These are phyloP conservation scores for Termitomyces eurrhizus DNA, from an alignment of 768 basidiomycete species.

Conservation along the genomic window DNA sequence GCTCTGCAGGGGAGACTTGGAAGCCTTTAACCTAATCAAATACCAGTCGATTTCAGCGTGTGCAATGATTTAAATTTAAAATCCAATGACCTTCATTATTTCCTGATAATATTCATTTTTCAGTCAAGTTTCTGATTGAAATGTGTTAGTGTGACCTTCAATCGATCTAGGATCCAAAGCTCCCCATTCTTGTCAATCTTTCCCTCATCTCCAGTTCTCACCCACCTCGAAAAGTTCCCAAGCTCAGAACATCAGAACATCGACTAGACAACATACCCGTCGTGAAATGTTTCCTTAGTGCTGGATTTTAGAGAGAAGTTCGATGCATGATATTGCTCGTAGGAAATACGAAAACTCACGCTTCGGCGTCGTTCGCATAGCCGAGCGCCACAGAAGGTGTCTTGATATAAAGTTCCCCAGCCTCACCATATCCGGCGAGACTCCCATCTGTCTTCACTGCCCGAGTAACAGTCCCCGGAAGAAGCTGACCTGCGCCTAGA, in stretches of 20 bases:
- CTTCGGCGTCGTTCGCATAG: slow-evolving; percentile 56
- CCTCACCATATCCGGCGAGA: slow-evolving; percentile 49
- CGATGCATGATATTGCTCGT: background rate
- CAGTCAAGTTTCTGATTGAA: background rate
- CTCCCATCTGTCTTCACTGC: slow-evolving; percentile 58
- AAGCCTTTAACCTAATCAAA: slow-evolving; percentile 58
- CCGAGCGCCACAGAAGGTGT: slow-evolving; percentile 52
- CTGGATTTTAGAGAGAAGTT: slow-evolving; percentile 28
- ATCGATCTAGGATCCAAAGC: slow-evolving; percentile 56
- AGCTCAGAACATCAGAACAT: background rate
- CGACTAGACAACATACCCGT: slow-evolving; percentile 42
- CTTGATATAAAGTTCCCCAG: slow-evolving; percentile 56
- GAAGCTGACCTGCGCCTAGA: slow-evolving; percentile 45
- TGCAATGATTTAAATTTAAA: slow-evolving; percentile 15
- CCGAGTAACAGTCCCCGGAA: slow-evolving; percentile 53
- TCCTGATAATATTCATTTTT: slow-evolving; percentile 24
- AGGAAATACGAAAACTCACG: slow-evolving; percentile 38
- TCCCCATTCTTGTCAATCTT: slow-evolving; percentile 50
- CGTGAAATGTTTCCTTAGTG: slow-evolving; percentile 63
- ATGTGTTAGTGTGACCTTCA: slow-evolving; percentile 42
- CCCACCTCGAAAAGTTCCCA: slow-evolving; percentile 44
- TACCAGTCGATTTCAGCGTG: slow-evolving; percentile 18
- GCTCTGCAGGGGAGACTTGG: slow-evolving; percentile 72
- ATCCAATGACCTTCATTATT: slow-evolving; percentile 36
- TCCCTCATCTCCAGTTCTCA: slow-evolving; percentile 66